These are phyloP conservation scores for Fusarium penzigii DNA, from an alignment of 2,329 filamentous ascomycete species.

Conservation along the genomic window DNA sequence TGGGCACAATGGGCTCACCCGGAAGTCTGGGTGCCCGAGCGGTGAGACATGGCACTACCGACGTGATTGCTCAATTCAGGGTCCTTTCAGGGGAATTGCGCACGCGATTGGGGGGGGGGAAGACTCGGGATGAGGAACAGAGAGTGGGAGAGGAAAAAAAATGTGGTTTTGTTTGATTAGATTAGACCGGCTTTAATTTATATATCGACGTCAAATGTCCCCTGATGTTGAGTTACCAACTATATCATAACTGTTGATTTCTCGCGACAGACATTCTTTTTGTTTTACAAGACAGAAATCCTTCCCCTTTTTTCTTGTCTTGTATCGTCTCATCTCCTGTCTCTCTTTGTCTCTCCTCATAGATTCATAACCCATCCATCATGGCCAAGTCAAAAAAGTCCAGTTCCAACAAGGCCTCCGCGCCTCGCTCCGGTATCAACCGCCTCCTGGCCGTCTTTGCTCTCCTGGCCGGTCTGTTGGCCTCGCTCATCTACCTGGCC, in stretches of 20 bases:
- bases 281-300: too few species aligned
- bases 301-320: too few species aligned
- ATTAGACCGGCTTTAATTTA: background rate
- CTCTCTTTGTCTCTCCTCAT: background rate
- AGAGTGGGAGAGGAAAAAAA: too few species aligned
- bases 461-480: constrained; percentile 55
- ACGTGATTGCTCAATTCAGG: too few species aligned
- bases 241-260: too few species aligned
- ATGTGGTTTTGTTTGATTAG: background rate
- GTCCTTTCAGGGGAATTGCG: too few species aligned
- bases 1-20: too few species aligned
- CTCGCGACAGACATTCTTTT: too few species aligned
- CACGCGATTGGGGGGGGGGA: too few species aligned
- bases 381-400: constrained; percentile 8
- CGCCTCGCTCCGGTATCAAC: constrained; percentile 29
- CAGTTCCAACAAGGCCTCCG: background rate
- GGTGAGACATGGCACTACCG: too few species aligned
- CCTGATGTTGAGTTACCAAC: background rate
- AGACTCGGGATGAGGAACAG: too few species aligned
- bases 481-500: constrained; percentile 54
- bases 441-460: constrained; percentile 51
- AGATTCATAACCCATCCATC: background rate
- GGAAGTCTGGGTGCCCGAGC: too few species aligned
- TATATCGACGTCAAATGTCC: background rate
- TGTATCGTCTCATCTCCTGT: background rate